Conservation (phyloP, 495 filamentous ascomycete species). For the Cenococcum geophilum region DNA sequence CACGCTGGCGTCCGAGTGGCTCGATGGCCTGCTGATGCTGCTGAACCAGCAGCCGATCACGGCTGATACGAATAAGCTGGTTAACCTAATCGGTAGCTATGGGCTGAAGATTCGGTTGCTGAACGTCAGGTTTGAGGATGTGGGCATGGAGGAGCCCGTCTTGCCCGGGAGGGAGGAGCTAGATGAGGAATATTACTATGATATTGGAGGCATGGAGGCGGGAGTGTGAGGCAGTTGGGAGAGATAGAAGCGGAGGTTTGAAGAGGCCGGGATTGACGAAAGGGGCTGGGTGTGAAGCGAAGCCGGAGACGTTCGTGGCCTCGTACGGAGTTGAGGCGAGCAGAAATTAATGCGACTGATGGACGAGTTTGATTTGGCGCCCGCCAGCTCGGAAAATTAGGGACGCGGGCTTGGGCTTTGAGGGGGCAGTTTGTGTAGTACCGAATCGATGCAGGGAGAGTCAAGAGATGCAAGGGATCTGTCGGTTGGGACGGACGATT, state of each 20-base stretch:
- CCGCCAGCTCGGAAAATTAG: no score
- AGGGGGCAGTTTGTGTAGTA: no score
- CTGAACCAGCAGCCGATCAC: constrained; percentile 94
- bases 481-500: no score
- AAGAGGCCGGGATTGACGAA: not conserved
- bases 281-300: not conserved
- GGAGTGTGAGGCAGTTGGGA: constrained; percentile 18
- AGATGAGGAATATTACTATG: constrained; percentile 66
- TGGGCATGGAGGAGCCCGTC: constrained; percentile 34
- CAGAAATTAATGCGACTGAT: no score
- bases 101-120: constrained; percentile 88
- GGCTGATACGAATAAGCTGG: constrained; percentile 84
- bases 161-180: constrained; percentile 57
- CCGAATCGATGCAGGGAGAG: no score
- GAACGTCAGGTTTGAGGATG: constrained; percentile 81
- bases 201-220: constrained; percentile 42
- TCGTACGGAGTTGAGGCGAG: no score
- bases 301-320: not conserved
- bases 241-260: not conserved
- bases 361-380: no score
- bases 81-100: constrained; percentile 78
- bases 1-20: constrained; percentile 86
- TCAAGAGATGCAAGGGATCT: no score
- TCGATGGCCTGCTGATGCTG: constrained; percentile 92
- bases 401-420: no score